A percentile compares a stretch with the other conserved stretches of the same genome.
Conservation (phyloP, 257 asterid species). For the Solanum etuberosum region DNA sequence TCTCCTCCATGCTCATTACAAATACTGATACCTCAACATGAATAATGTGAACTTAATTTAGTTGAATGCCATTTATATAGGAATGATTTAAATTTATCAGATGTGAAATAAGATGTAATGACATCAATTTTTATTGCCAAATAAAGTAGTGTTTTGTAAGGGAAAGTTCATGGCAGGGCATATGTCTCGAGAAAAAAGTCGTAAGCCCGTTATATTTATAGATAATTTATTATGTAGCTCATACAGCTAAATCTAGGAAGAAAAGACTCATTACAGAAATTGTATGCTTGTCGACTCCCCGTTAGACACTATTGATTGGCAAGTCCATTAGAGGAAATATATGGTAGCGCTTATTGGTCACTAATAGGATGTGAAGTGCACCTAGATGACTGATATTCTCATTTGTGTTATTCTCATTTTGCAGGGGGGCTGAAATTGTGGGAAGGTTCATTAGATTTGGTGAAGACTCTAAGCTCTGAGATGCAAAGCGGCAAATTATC, state of each 20-base stretch:
- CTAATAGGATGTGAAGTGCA: neutral
- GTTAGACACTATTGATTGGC: too few species aligned
- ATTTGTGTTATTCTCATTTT: neutral
- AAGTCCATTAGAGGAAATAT: too few species aligned
- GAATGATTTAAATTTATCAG: neutral
- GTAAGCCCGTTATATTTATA: accelerated
- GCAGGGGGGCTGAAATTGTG: conserved; percentile 91
- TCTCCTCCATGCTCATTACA: neutral
- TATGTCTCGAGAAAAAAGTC: neutral
- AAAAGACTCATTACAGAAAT: too few species aligned
- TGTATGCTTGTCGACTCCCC: too few species aligned
- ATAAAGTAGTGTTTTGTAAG: neutral
- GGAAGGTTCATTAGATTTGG: conserved; percentile 90
- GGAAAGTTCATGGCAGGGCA: neutral
- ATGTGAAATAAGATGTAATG: neutral
- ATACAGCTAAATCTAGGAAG: too few species aligned
- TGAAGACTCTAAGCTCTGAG: conserved; percentile 49
- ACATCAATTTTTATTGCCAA: neutral
- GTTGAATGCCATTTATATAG: neutral
- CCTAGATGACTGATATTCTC: neutral
- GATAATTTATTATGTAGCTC: neutral
- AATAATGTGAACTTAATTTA: neutral
- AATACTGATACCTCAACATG: neutral
- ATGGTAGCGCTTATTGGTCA: too few species aligned
- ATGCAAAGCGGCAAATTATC: conserved; percentile 46